Base-by-base conservation (phyloP, 2,329 filamentous ascomycete species). In the Diaporthe australafricana region DNA sequence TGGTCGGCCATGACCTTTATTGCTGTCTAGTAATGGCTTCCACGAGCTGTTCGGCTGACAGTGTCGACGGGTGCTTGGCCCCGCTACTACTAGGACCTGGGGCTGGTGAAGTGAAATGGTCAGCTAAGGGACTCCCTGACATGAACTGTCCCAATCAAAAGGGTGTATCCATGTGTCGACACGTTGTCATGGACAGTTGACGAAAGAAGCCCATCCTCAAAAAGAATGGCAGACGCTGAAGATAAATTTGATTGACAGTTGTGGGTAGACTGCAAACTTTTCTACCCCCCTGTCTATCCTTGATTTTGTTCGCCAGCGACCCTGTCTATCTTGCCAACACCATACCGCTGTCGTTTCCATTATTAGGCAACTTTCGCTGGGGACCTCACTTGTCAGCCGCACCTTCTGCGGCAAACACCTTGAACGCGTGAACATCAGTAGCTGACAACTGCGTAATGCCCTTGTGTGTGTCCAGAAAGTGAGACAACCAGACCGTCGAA, bases 281-380 rank as follows among this genome's bases (percentile, higher is more conserved):
- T 65, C 14, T 32, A 38, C 45, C 47, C 20, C 42, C 17, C 30
- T 38, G n/a, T 27, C 27, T 35, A 40, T 22, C 20, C 40, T 25
- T 30, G 45, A 65, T 65, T 65, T 65, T 65, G 45, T 50, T 50
- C 60, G 45, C 45, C 60, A 45, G 60, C 60, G 25, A 5, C 30
- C 3, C 45, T 35, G 42, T 65, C 60, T 65, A 65, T 38, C 48
- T 50, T 7, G 32, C 60, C 2, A 38, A 65, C n/a, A 65, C 45
- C 60, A 50, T 38, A 6, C 45, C 27, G 57, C 57, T 17, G 2
- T 48, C 60, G 12, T 50, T 25, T 65, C 7, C 60, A 50, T 65
- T 50, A 38, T 27, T 45, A 3, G 60, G 14, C 45, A 48, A 27
- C 14, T 16, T 25, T 8, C n/a, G n/a, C 45, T 16, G 6, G n/a